A percentile compares a stretch with the other conserved stretches of the same genome.
phyloP scores from a whole-genome alignment of 2,329 filamentous ascomycete genomes.

The Microthyrium microscopicum region DNA sequence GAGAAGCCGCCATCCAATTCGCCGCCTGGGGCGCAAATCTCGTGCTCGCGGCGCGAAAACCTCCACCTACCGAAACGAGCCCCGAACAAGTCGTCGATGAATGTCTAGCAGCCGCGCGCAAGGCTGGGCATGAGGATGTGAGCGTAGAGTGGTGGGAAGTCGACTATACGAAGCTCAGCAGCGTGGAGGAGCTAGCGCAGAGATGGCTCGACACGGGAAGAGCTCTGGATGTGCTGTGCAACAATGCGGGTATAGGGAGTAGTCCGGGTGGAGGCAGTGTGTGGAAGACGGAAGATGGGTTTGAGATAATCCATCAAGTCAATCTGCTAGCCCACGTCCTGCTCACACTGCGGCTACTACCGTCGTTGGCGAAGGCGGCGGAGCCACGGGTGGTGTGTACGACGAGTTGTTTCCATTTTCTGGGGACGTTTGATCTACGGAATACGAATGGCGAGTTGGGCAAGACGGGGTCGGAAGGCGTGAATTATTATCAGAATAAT shows the following conservation, averaged over 20 bases:
- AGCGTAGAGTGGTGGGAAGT: constrained; percentile 15
- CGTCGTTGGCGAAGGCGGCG: constrained; percentile 13
- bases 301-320: constrained; percentile 18
- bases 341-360: constrained; percentile 15
- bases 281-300: constrained; percentile 15
- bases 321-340: constrained; percentile 19
- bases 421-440: constrained; percentile 13
- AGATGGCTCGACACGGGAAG: constrained; percentile 14
- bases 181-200: constrained; percentile 14
- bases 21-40: constrained; percentile 15
- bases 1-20: constrained; percentile 13
- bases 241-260: constrained; percentile 16
- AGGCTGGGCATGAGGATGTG: constrained; percentile 4
- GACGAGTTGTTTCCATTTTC: constrained; percentile 16
- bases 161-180: constrained; percentile 13
- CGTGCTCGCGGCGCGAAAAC: constrained; percentile 13
- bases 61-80: constrained; percentile 13
- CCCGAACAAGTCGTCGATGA: constrained; percentile 13
- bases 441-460: constrained; percentile 13
- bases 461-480: constrained; percentile 4
- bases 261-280: constrained; percentile 8
- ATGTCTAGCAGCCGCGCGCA: constrained; percentile 9
- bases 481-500: constrained; percentile 16
- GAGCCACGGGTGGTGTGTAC: constrained; percentile 17
- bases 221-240: constrained; percentile 16